Evolutionary conservation across 345 rosid genomes (phyloP).

Genomic region (Euphorbia peplus): DNA sequence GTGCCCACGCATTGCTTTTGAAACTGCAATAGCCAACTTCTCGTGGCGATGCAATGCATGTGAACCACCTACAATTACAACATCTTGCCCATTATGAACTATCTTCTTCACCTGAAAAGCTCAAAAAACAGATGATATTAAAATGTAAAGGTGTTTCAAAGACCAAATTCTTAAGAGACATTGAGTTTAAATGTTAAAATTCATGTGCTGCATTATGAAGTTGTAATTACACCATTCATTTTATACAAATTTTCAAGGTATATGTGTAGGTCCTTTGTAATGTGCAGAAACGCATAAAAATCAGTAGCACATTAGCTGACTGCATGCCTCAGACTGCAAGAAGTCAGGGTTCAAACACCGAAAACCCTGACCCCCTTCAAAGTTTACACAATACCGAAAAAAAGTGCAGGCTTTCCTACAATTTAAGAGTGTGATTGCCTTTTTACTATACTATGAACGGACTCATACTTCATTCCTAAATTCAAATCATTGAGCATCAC

Average conservation of each 20-base stretch:
- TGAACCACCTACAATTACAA: conserved; percentile 81
- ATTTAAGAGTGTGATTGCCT: no score
- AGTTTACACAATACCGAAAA: neutral
- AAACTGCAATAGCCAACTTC: conserved; percentile 93
- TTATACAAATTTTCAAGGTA: neutral
- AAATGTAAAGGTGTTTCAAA: neutral
- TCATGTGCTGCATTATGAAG: neutral
- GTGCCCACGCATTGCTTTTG: conserved; percentile 97
- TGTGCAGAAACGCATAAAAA: neutral
- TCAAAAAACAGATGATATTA: conserved; percentile 1
- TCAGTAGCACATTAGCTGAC: neutral
- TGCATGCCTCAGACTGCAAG: neutral
- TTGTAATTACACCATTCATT: neutral
- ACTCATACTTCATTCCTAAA: neutral
- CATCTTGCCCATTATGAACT: conserved; percentile 91
- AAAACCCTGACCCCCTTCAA: neutral
- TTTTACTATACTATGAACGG: no score
- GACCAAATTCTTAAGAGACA: neutral
- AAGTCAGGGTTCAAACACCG: neutral
- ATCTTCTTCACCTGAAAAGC: conserved; percentile 67
- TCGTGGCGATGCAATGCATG: conserved; percentile 91
- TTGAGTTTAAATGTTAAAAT: neutral
- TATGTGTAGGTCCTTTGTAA: neutral
- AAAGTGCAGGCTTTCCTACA: no score
- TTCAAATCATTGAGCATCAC: neutral